Evolutionary conservation across 352 stramenopile genomes (phyloP).

Genomic region (Elongisporangium senticosum): DNA sequence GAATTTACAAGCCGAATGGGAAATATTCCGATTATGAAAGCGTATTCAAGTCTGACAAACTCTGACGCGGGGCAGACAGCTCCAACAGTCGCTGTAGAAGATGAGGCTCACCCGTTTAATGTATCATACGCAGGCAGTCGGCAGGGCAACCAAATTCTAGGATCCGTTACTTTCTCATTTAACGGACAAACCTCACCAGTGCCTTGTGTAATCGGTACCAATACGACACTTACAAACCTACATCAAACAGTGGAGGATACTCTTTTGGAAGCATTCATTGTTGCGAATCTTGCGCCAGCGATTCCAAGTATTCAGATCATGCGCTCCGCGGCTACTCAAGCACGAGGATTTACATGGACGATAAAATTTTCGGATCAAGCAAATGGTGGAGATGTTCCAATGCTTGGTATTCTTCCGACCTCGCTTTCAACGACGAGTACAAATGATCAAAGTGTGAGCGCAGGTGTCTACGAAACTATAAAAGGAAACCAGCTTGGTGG

Average conservation of each 20-base stretch:
- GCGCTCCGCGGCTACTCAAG: conserved; percentile 55
- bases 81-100: conserved; percentile 37
- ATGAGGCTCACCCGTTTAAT: conserved; percentile 26
- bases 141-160: conserved; percentile 90
- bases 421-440: conserved; percentile 20
- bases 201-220: conserved; percentile 30
- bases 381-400: conserved; percentile 83
- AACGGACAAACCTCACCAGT: conserved; percentile 26
- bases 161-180: conserved; percentile 68
- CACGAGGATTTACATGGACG: conserved; percentile 74
- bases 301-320: conserved; percentile 49
- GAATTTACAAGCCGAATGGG: conserved; percentile 83
- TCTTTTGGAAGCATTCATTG: conserved; percentile 34
- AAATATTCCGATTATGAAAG: conserved; percentile 81
- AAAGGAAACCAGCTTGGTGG: conserved; percentile 88
- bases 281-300: conserved; percentile 19
- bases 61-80: conserved; percentile 9
- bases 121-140: conserved; percentile 57
- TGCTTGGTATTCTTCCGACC: conserved; percentile 8
- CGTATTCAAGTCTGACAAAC: conserved; percentile 20
- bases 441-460: conserved; percentile 23
- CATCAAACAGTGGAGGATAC: conserved; percentile 27
- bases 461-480: conserved; percentile 60
- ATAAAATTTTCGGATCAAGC: conserved; percentile 56
- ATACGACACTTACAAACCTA: conserved; percentile 28